phyloP scores from a whole-genome alignment of 176 grass and related monocot species.

The Tillandsia leiboldiana region DNA sequence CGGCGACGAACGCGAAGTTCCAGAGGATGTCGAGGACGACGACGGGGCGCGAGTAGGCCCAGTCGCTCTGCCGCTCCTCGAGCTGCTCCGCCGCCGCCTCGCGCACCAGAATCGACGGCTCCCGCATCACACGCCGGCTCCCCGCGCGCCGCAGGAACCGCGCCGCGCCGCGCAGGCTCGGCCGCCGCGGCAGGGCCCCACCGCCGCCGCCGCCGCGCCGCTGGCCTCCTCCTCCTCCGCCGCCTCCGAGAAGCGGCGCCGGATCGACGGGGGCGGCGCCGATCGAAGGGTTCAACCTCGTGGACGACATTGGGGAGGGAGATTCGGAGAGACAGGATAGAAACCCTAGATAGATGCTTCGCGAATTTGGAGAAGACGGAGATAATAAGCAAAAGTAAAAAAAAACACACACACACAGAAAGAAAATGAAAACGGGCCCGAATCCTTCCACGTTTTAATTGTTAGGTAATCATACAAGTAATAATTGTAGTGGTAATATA shows the following conservation, averaged over 20 bases:
- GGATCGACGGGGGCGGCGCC: background rate
- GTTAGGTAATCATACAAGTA: too few species aligned
- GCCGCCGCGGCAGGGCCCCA: background rate
- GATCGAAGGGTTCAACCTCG: background rate
- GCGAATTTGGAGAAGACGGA: too few species aligned
- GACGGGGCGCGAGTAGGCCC: slow-evolving; percentile 85
- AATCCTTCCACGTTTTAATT: too few species aligned
- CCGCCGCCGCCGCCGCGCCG: background rate
- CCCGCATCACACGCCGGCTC: slow-evolving; percentile 63
- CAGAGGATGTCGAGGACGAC: slow-evolving; percentile 74
- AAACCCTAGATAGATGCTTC: background rate
- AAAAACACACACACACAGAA: too few species aligned
- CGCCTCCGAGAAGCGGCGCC: background rate
- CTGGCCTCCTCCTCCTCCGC: background rate
- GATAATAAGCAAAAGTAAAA: too few species aligned
- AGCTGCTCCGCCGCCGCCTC: slow-evolving; percentile 63
- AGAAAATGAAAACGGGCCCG: too few species aligned
- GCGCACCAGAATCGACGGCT: slow-evolving; percentile 59
- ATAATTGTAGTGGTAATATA: too few species aligned
- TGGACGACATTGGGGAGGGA: background rate
- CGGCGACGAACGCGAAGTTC: slow-evolving; percentile 62
- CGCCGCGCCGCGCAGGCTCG: slow-evolving; percentile 48
- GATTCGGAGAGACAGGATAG: background rate
- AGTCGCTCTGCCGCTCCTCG: slow-evolving; percentile 63
- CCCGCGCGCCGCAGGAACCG: slow-evolving; percentile 60